A percentile compares a stretch with the other conserved stretches of the same genome.
phyloP scores from a whole-genome alignment of 192 early-diverging fungal species.

The Allomyces macrogynus region DNA sequence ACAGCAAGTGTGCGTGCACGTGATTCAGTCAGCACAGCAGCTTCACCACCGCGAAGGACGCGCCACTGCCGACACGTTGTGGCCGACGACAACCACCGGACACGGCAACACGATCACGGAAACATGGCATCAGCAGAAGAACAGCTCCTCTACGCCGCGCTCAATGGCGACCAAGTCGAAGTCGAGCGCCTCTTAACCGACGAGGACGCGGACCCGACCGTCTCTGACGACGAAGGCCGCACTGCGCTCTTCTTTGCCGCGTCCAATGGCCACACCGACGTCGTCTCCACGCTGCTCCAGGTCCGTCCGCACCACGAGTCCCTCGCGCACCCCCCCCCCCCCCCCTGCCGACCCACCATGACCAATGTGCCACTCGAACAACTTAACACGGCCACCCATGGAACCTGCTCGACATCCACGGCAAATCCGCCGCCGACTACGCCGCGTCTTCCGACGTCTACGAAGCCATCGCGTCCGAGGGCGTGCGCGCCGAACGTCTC shows the following conservation, averaged over 20 bases:
- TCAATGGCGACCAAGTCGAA: no score
- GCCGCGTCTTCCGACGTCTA: slow-evolving; percentile 51
- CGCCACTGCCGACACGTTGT: no score
- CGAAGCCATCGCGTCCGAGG: slow-evolving; percentile 58
- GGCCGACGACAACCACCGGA: no score
- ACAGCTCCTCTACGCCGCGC: no score
- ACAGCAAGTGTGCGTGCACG: no score
- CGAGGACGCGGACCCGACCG: slow-evolving; percentile 26
- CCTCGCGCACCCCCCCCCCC: background rate
- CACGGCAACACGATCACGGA: no score
- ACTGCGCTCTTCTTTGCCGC: slow-evolving; percentile 52
- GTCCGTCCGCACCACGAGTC: slow-evolving; percentile 1
- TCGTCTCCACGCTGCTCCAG: slow-evolving; percentile 26
- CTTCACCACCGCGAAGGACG: no score
- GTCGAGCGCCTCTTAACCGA: background rate
- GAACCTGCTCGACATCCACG: slow-evolving; percentile 56
- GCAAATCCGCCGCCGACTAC: slow-evolving; percentile 64
- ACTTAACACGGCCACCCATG: slow-evolving; percentile 45
- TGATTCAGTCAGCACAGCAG: no score
- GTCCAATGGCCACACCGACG: slow-evolving; percentile 36
- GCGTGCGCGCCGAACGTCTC: slow-evolving; percentile 63
- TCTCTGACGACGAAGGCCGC: slow-evolving; percentile 27
- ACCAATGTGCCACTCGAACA: slow-evolving; percentile 8
- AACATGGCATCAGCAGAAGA: no score
- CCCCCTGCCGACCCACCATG: background rate